phyloP scores from a whole-genome alignment of 1,284 basidiomycete genomes.

The Puccinia horiana region DNA sequence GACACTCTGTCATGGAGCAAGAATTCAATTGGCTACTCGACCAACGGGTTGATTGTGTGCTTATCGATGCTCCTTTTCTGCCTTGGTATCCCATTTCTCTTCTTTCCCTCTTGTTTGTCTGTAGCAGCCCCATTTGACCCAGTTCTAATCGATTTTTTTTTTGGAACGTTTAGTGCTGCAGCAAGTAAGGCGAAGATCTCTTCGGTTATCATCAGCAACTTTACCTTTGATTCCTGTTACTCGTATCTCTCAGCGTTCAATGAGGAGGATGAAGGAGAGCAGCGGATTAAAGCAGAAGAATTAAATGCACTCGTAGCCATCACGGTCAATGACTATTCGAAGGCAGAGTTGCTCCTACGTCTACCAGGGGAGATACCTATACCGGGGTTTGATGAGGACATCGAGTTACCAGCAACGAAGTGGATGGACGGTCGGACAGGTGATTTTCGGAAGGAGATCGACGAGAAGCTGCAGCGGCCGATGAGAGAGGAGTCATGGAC shows the following conservation, averaged over 20 bases:
- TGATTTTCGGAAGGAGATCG: conserved; percentile 63
- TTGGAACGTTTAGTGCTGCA: conserved; percentile 64
- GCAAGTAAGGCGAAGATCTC: conserved; percentile 68
- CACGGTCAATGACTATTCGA: conserved; percentile 69
- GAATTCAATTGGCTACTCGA: conserved; percentile 67
- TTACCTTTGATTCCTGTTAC: conserved; percentile 77
- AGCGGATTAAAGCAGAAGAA: conserved; percentile 63
- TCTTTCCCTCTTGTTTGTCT: background rate
- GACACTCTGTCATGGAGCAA: conserved; percentile 65
- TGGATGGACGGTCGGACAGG: conserved; percentile 66
- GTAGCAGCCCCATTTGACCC: background rate
- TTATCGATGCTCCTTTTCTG: conserved; percentile 75
- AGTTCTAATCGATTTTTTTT: background rate
- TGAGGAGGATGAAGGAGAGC: conserved; percentile 3
- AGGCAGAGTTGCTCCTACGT: conserved; percentile 70
- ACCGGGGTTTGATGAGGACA: conserved; percentile 65
- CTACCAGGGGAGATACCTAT: conserved; percentile 74
- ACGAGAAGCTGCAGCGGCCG: conserved; percentile 46
- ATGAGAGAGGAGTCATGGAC: background rate
- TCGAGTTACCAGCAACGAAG: conserved; percentile 64
- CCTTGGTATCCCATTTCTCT: conserved; percentile 65
- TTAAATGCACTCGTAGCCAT: conserved; percentile 68
- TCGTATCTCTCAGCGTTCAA: conserved; percentile 69
- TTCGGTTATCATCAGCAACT: conserved; percentile 72
- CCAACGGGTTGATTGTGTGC: conserved; percentile 66